Base-by-base conservation (phyloP, 2,329 filamentous ascomycete species). In the Fusarium scirpi region DNA sequence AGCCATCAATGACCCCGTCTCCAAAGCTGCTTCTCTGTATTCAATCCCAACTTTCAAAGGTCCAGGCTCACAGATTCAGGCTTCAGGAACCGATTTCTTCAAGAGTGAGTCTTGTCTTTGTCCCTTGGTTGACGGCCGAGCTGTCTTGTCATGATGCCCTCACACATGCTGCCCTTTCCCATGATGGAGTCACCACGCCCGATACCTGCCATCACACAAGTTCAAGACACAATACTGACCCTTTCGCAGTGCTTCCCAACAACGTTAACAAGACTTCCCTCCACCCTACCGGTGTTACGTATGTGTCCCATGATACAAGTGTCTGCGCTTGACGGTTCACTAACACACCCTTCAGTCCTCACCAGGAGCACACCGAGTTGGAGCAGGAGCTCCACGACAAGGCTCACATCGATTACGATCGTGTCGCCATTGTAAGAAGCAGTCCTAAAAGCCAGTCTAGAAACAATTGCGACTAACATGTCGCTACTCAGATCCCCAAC, bases 341-440 rank as follows among this genome's bases (percentile, higher is more conserved):
- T 77, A 71, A 79, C 73, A 62, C 56, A 62, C 70, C 45, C 69
- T 29, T 78, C 49, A 97, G 94, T 83, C 93, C 94, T 71, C 86
- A 90, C 79, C 87, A 87, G 78, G 92, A 97, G 81, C 95, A 98
- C 89, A 98, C 96, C 47, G 96, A 98, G 82, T 90, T 99, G 72
- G 87, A 99, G 85, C 94, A 98, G 85, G 94, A 97, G 82, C 92
- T 99, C 68, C 94, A 98, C 83, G 94, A 98, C 84, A 94, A 92
- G 80, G 96, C 96, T 75, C 95, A 99, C 88, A 99, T 99, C 80
- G 96, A 99, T 88, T 99, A 98, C 82, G 93, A 98, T 84, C 92
- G 94, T 80, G 96, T 99, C 78, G 93, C 96, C 71, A 99, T 99
- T 87, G 94, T 97, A 88, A 82, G 93, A 57, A 46, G 16, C n/a